Evolutionary conservation across 2,329 filamentous ascomycete genomes (phyloP).

Genomic region (Pseudogymnoascus sp.): DNA sequence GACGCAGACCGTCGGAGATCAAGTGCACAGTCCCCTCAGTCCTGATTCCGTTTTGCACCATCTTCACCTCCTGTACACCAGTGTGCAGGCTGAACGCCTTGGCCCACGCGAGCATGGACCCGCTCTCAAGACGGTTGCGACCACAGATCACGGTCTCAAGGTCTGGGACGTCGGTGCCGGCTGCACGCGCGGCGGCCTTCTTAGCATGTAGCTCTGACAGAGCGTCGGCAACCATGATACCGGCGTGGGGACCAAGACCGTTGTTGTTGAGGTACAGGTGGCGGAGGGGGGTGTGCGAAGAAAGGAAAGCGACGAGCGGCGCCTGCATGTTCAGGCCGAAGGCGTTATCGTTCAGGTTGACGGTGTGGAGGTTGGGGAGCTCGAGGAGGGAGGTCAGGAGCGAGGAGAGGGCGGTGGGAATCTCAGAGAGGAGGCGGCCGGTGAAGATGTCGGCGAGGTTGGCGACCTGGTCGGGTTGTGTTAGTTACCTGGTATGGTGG

Average conservation of each 20-base stretch:
- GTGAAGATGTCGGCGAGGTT: conserved; percentile 98
- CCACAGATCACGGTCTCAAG: conserved; percentile 97
- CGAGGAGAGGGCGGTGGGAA: conserved; percentile 77
- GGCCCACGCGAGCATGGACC: conserved; percentile 93
- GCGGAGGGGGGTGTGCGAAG: conserved; percentile 78
- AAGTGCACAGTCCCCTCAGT: conserved; percentile 84
- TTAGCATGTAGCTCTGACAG: conserved; percentile 73
- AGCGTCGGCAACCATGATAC: conserved; percentile 80
- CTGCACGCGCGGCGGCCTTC: conserved; percentile 69
- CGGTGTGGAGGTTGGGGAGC: conserved; percentile 75
- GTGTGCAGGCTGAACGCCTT: conserved; percentile 75
- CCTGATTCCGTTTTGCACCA: conserved; percentile 97
- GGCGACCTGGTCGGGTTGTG: conserved; percentile 46
- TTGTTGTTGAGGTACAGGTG: conserved; percentile 98
- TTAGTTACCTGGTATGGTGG: not conserved
- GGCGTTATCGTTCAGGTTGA: conserved; percentile 96
- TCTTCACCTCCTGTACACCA: conserved; percentile 78
- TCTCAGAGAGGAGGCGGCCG: conserved; percentile 83
- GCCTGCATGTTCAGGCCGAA: conserved; percentile 94
- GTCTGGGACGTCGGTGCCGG: conserved; percentile 64
- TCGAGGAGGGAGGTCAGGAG: conserved; percentile 82
- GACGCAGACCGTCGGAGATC: conserved; percentile 67
- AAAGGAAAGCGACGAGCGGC: conserved; percentile 85
- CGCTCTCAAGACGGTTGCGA: conserved; percentile 90
- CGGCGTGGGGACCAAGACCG: conserved; percentile 84